These are phyloP conservation scores for Cyclocybe aegerita DNA, from an alignment of 768 basidiomycete genomes.

Conservation along the genomic window DNA sequence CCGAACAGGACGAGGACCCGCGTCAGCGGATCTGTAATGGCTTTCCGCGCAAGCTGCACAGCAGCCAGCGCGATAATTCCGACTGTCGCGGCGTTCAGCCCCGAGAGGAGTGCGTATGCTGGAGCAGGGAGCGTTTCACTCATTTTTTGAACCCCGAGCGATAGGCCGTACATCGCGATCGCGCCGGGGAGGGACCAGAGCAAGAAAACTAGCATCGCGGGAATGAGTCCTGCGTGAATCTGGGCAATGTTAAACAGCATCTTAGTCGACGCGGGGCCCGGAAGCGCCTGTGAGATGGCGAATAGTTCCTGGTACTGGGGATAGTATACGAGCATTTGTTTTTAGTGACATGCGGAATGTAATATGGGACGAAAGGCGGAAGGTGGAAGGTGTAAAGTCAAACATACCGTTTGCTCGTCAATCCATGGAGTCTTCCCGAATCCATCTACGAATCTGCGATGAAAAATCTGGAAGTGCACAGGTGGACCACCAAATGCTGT, in stretches of 20 bases:
- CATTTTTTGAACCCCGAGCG: conserved; percentile 42
- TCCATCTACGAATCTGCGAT: conserved; percentile 37
- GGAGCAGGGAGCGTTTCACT: conserved; percentile 39
- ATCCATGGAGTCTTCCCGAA: conserved; percentile 34
- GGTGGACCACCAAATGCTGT: conserved; percentile 50
- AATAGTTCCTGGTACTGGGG: conserved; percentile 44
- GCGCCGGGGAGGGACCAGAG: conserved; percentile 50
- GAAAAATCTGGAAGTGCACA: conserved; percentile 48
- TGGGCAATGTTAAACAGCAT: conserved; percentile 47
- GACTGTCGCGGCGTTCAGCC: conserved; percentile 54
- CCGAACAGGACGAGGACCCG: conserved; percentile 39
- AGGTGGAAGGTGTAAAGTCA: conserved; percentile 6
- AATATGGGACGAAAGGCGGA: conserved; percentile 10
- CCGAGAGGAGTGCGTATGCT: conserved; percentile 50
- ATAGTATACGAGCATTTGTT: conserved; percentile 11
- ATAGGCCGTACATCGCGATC: conserved; percentile 44
- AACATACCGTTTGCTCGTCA: conserved; percentile 38
- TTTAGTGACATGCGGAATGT: neutral
- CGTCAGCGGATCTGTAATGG: conserved; percentile 45
- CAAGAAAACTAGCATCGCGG: conserved; percentile 41
- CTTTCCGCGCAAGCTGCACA: conserved; percentile 41
- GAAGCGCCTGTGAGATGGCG: conserved; percentile 44
- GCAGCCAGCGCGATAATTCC: conserved; percentile 54
- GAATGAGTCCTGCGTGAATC: conserved; percentile 39
- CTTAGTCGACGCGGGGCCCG: conserved; percentile 48